Evolutionary conservation across 208 protist species (phyloP).

Genomic region (Trypanosoma caninum): DNA sequence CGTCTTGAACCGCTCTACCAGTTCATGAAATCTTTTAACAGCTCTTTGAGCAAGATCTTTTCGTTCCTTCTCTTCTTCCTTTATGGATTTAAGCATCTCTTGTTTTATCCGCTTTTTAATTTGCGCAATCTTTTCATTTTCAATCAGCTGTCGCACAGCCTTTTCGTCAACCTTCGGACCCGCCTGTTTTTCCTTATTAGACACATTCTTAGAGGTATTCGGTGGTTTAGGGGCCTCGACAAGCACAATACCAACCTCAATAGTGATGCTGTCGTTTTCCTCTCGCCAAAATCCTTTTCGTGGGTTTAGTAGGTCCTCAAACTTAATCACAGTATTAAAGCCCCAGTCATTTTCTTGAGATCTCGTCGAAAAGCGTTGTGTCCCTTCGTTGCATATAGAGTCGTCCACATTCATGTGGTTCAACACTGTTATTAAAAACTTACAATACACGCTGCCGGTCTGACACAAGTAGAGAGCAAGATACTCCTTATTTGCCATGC

Average conservation of each 20-base stretch:
- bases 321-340: slow-evolving; percentile 89
- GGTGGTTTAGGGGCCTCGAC: slow-evolving; percentile 70
- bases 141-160: slow-evolving; percentile 66
- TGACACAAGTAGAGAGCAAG: slow-evolving; percentile 90
- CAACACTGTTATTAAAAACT: slow-evolving; percentile 89
- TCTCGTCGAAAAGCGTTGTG: slow-evolving; percentile 79
- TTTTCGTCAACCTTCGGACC: slow-evolving; percentile 65
- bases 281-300: slow-evolving; percentile 69
- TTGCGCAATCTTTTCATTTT: slow-evolving; percentile 73
- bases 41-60: slow-evolving; percentile 68
- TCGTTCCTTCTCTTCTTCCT: slow-evolving; percentile 83
- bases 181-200: slow-evolving; percentile 53
- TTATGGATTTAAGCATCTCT: slow-evolving; percentile 72
- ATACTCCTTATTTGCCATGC: slow-evolving; percentile 88
- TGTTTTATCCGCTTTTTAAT: slow-evolving; percentile 72
- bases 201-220: slow-evolving; percentile 32
- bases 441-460: slow-evolving; percentile 87
- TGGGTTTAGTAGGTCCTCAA: slow-evolving; percentile 73
- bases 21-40: slow-evolving; percentile 70
- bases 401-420: slow-evolving; percentile 82
- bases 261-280: slow-evolving; percentile 81
- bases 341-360: slow-evolving; percentile 92
- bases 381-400: slow-evolving; percentile 90
- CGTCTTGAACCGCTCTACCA: slow-evolving; percentile 56
- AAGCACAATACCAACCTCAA: slow-evolving; percentile 87